Evolutionary conservation across 1,139 yeast genomes (phyloP), one percentile per base, ranked within the genome.

Genomic region (Suhomyces wounanorum): DNA sequence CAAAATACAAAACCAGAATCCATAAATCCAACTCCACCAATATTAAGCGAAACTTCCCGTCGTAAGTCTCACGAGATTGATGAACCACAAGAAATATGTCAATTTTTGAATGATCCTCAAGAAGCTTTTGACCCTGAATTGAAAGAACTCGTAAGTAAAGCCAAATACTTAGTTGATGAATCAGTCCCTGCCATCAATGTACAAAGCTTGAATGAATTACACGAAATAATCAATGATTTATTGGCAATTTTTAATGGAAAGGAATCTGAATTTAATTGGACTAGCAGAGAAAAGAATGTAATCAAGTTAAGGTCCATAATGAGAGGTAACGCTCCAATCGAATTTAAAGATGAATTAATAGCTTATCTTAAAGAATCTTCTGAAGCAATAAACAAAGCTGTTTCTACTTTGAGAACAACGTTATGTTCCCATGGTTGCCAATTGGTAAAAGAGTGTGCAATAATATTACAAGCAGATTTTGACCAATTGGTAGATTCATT

Each of bases 211-310:
- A 63, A 64, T 10, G 56, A 57, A 1, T 52, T 75, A 23, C 51
- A 56, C 36, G 52, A 50, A 13, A 52, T 56, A 7, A 48, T 66
- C 10, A 55, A 59, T 11, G 62, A 61, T 1, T 54, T 69, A 37
- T 25, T 54, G 1, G 66, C 71, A 1, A 66, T 67, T 14, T 89
- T 94, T 61, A 79, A 77, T n/a, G 86, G 85, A 1, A 90, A 86
- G 60, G 99, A 95, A 66, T 87, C 96, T 0, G 99, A 95, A 63
- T 78, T 78, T 54, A 94, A 94, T 63, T 94, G 99, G 99, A 70
- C 76, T 25, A 60, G 64, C 1, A 77, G 99, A 61, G 97, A 92
- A 59, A 78, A 78, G 51, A 73, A 72, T 50, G 78, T 91, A 2
- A 61, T 79, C 1, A 77, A 75, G 48, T 63, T 90, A 38, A 75